Conservation (phyloP, 805 yeast species). For the Pichia thaimueangensis region DNA sequence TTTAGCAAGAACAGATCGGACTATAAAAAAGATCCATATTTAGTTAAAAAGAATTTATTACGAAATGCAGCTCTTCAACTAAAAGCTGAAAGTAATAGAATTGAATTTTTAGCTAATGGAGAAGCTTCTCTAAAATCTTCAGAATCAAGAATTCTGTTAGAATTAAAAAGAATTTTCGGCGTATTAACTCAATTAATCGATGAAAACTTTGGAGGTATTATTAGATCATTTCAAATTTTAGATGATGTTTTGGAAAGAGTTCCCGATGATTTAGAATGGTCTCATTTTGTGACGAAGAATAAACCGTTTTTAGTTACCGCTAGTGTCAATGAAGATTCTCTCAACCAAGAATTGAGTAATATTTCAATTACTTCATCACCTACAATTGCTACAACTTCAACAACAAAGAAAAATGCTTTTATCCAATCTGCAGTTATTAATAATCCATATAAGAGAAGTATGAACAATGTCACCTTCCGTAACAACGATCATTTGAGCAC, state of each 20-base stretch:
- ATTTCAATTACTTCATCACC: slow-evolving; percentile 9
- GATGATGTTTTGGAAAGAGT: slow-evolving; percentile 29
- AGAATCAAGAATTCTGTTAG: slow-evolving; percentile 39
- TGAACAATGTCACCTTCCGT: slow-evolving; percentile 32
- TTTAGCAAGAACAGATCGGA: slow-evolving; percentile 24
- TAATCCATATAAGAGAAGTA: slow-evolving; percentile 30
- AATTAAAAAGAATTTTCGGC: slow-evolving; percentile 34
- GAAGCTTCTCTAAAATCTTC: slow-evolving; percentile 36
- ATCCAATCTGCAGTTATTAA: slow-evolving; percentile 10
- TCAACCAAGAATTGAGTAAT: slow-evolving; percentile 13
- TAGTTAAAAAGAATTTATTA: slow-evolving; percentile 33
- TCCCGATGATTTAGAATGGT: slow-evolving; percentile 40
- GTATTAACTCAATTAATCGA: slow-evolving; percentile 25
- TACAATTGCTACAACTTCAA: too few species aligned
- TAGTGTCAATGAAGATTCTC: not conserved
- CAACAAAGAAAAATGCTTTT: slow-evolving; percentile 6
- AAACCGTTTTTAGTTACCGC: slow-evolving; percentile 28
- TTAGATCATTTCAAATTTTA: slow-evolving; percentile 27
- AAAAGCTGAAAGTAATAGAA: slow-evolving; percentile 38
- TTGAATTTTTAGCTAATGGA: slow-evolving; percentile 36
- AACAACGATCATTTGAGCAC: slow-evolving; percentile 36
- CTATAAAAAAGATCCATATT: slow-evolving; percentile 40
- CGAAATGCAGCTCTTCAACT: slow-evolving; percentile 37
- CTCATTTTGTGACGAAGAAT: slow-evolving; percentile 31
- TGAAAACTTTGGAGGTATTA: slow-evolving; percentile 26